Evolutionary conservation across 2,329 filamentous ascomycete species (phyloP).

Genomic region (Alternaria sp.): DNA sequence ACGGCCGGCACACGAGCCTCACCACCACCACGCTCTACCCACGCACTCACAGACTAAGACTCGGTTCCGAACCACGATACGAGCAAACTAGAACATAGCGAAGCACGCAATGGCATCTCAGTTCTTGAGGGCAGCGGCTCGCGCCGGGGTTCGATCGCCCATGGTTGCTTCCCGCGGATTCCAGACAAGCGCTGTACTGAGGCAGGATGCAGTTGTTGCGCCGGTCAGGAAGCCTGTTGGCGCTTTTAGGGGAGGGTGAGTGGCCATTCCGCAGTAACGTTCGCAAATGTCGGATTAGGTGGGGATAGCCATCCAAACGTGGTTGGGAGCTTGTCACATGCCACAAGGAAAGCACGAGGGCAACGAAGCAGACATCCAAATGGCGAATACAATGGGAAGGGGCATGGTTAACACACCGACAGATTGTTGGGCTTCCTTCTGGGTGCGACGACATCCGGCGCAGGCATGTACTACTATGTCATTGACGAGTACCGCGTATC

Average conservation of each 20-base stretch:
- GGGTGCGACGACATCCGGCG: conserved; percentile 80
- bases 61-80: neutral
- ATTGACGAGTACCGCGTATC: conserved; percentile 91
- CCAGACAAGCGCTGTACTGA: conserved; percentile 51
- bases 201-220: conserved; percentile 48
- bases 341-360: neutral
- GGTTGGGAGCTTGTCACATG: neutral
- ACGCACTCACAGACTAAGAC: neutral
- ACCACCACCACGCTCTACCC: conserved; percentile 3
- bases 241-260: conserved; percentile 76
- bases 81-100: neutral
- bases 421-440: conserved; percentile 93
- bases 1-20: conserved; percentile 19
- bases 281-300: neutral
- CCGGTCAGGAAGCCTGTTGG: conserved; percentile 71
- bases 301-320: neutral
- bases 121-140: conserved; percentile 53
- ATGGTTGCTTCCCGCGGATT: conserved; percentile 47
- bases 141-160: conserved; percentile 39
- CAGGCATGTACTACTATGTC: conserved; percentile 88
- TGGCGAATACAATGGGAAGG: neutral
- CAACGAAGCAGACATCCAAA: neutral
- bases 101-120: conserved; percentile 55
- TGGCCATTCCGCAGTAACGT: neutral
- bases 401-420: conserved; percentile 10